A percentile compares a stretch with the other conserved stretches of the same genome.
Evolutionary conservation across 352 stramenopile species (phyloP).

Genomic region (Peronosclerospora sorghi): DNA sequence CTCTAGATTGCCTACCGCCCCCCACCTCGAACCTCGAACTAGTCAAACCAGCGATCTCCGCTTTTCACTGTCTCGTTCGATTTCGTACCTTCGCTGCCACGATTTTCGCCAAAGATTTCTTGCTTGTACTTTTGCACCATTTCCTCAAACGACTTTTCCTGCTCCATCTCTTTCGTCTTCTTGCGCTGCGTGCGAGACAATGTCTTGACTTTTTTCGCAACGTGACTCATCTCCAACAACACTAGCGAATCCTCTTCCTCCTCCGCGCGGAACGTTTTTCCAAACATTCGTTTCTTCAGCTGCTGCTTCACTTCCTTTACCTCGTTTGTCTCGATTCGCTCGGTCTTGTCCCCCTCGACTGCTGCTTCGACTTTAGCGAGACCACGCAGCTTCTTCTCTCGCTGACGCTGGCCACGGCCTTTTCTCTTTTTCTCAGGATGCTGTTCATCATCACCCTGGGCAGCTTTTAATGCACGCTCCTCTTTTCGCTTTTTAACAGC

Average conservation of each 20-base stretch:
- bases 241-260: constrained; percentile 16
- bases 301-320: constrained; percentile 23
- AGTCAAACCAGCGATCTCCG: constrained; percentile 65
- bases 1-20: too few relatives aligned
- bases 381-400: constrained; percentile 47
- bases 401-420: constrained; percentile 63
- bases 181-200: constrained; percentile 69
- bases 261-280: constrained; percentile 16
- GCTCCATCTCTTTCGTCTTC: constrained; percentile 29
- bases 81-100: constrained; percentile 2
- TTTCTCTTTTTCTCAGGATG: constrained; percentile 32
- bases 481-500: constrained; percentile 62
- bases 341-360: constrained; percentile 13
- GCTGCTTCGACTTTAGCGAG: constrained; percentile 19
- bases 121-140: constrained; percentile 79
- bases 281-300: constrained; percentile 38
- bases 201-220: constrained; percentile 24
- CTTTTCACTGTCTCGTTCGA: constrained; percentile 10
- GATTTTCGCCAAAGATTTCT: constrained; percentile 62
- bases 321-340: constrained; percentile 23
- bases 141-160: constrained; percentile 68
- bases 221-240: constrained; percentile 8
- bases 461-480: constrained; percentile 48
- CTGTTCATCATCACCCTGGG: constrained; percentile 36
- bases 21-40: constrained; percentile 12